Percentiles rank a stretch among this genome's conserved stretches.
These are phyloP conservation scores for Astrothelium subdiscretum DNA, from an alignment of 495 filamentous ascomycete species.

Conservation along the genomic window DNA sequence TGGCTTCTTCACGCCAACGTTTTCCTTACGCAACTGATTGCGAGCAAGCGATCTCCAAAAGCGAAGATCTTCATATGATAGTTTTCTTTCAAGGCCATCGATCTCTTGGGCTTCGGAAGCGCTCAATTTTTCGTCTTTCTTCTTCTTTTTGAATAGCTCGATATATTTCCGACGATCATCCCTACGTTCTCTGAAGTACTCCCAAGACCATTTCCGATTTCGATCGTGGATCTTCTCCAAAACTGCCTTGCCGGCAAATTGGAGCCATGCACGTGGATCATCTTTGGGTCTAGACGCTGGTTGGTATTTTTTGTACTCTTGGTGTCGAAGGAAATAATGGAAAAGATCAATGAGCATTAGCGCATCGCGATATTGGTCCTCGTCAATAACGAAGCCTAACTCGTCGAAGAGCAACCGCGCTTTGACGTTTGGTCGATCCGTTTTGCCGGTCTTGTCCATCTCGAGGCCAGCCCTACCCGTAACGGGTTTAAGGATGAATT, in stretches of 20 bases:
- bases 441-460: conserved; percentile 77
- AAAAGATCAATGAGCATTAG: conserved; percentile 97
- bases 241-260: conserved; percentile 78
- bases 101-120: conserved; percentile 60
- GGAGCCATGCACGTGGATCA: conserved; percentile 82
- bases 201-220: conserved; percentile 87
- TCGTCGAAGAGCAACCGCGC: conserved; percentile 87
- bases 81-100: conserved; percentile 68
- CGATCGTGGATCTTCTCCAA: conserved; percentile 87
- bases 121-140: conserved; percentile 62
- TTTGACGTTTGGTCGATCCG: conserved; percentile 77
- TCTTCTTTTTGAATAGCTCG: conserved; percentile 85
- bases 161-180: conserved; percentile 87
- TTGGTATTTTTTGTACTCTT: conserved; percentile 90
- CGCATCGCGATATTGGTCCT: conserved; percentile 91
- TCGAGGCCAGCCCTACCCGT: conserved; percentile 86
- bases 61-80: conserved; percentile 88
- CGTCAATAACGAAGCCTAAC: conserved; percentile 87
- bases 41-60: conserved; percentile 93
- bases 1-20: conserved; percentile 65
- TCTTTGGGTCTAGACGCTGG: conserved; percentile 80
- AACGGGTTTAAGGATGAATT: conserved; percentile 91
- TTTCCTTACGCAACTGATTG: conserved; percentile 90
- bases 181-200: conserved; percentile 78
- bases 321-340: conserved; percentile 95